Base-by-base conservation (phyloP, 2,329 filamentous ascomycete species). In the Hypoxylon sp. region DNA sequence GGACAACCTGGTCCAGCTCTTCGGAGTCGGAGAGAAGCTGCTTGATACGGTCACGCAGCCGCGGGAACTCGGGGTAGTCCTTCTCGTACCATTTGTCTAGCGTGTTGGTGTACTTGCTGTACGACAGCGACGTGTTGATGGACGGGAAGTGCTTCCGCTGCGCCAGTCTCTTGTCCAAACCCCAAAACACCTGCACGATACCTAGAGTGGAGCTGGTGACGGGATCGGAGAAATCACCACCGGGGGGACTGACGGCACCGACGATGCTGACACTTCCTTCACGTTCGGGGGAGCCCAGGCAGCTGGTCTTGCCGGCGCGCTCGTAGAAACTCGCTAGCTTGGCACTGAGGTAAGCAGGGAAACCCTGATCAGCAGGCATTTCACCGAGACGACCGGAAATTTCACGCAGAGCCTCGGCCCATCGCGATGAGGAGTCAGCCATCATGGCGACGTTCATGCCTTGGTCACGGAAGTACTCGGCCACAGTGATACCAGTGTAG, bases 151-250 rank as follows among this genome's bases (percentile, higher is more conserved):
- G 96, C 85, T 99, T 99, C 77, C 96, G 91, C 84, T 98, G 96
- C 21, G 96, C 96, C 67, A 99, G 91, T 87, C 98, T 98, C 91
- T 99, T 98, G 87, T 99, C 96, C 55, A 98, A 88, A 87, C 96
- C 96, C 96, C 96, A 99, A 86, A 99, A 99, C 75, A 99, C 96
- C 81, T 99, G 96, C 77, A 99, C 96, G 78, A 99, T 99, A 88
- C 92, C 89, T 52, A 99, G 90, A 19, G 96, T 99, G 73, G 93
- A 92, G 67, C 89, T 93, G 13, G 96, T 99, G 78, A 99, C 96
- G 19, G 96, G 96, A 83, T 99, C 96, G 50, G 96, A 98, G 87
- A 98, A 99, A 86, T 99, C 96, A 89, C 96, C 96, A 85, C 95
- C 96, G 11, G 96, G 96, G 57, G 96, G 96, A 75, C 93, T 97